Evolutionary conservation across 805 yeast species (phyloP), one percentile per base, ranked within the genome.

Genomic region (Starmerella scarabaei): DNA sequence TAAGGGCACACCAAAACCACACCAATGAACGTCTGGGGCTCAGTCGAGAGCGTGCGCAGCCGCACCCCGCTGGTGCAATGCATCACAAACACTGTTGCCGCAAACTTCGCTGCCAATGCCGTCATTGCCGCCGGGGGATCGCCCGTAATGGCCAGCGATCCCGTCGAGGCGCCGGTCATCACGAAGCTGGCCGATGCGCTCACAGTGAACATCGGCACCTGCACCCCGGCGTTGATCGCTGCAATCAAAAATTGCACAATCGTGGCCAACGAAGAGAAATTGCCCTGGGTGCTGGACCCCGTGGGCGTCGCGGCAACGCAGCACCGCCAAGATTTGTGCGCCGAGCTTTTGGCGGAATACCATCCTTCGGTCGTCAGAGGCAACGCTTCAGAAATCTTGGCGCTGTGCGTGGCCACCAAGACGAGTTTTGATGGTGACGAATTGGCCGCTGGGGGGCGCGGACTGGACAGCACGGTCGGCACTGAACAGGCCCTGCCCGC

Each of bases 241-340:
- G 49, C 52, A 3, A 50, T 50, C 31, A 20, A 38, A 29, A 38
- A 30, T 17, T 37, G 47, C 5, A 57, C 79, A 16, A 53, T 55
- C 8, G 71, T 68, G 0, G 83, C 85, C 55, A 79, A 78, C 53
- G 54, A 53, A 12, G 50, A 57, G 12, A 71, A 71, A 2, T 65
- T 68, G 33, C 86, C 82, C 3, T 69, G 85, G 24, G 72, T 85
- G 0, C 77, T 80, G 49, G 96, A 85, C 57, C 96, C 95, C 0
- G 94, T 85, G n/a, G 96, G 85, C 1, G 83, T 78, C 30, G 94
- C 94, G 21, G 94, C 95, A 0, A 68, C 94, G 0, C 41, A 53
- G 3, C 68, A 72, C 4, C 66, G 96, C 43, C 61, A 63, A 30
- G 52, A 58, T 3, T 63, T 74, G 15, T 70, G 75, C 37, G 56